A percentile compares a stretch with the other conserved stretches of the same genome.
phyloP scores from a whole-genome alignment of 2,329 filamentous ascomycete genomes.

The Graphilbum ipis-grandicollis region DNA sequence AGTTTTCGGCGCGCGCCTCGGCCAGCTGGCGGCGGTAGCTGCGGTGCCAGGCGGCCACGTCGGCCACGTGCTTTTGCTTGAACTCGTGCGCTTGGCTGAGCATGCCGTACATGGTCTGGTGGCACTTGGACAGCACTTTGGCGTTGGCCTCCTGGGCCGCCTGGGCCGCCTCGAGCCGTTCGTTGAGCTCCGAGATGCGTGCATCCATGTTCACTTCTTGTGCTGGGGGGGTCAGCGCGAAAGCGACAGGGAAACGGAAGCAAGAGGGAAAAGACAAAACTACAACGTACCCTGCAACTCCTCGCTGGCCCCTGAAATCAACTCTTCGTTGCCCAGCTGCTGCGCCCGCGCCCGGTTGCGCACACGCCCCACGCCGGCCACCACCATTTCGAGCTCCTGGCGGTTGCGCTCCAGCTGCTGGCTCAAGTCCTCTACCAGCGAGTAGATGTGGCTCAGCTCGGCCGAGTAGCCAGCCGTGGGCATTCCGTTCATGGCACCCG shows the following conservation, averaged over 20 bases:
- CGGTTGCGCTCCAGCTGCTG: constrained; percentile 45
- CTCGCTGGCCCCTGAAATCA: constrained; percentile 36
- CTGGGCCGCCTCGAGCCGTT: constrained; percentile 44
- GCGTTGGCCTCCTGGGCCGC: constrained; percentile 43
- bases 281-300: constrained; percentile 41
- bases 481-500: constrained; percentile 29
- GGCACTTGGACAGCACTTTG: constrained; percentile 38
- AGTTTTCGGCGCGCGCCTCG: constrained; percentile 47
- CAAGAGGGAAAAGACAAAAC: constrained; percentile 5
- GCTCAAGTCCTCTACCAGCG: constrained; percentile 50
- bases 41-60: constrained; percentile 47
- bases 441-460: constrained; percentile 51
- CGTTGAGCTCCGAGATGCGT: constrained; percentile 41
- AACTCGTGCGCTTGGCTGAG: constrained; percentile 49
- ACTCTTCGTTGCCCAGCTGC: constrained; percentile 37
- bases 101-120: constrained; percentile 36
- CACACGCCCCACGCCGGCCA: constrained; percentile 43
- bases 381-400: constrained; percentile 44
- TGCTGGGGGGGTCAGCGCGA: constrained; percentile 18
- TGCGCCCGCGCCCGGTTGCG: constrained; percentile 36
- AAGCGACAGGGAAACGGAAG: background rate
- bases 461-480: constrained; percentile 45
- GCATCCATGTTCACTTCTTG: constrained; percentile 34
- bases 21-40: constrained; percentile 48
- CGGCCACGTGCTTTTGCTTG: constrained; percentile 43